Evolutionary conservation across 2,329 filamentous ascomycete species (phyloP), one percentile per base, ranked within the genome.

Genomic region (Fusarium sambucinum): DNA sequence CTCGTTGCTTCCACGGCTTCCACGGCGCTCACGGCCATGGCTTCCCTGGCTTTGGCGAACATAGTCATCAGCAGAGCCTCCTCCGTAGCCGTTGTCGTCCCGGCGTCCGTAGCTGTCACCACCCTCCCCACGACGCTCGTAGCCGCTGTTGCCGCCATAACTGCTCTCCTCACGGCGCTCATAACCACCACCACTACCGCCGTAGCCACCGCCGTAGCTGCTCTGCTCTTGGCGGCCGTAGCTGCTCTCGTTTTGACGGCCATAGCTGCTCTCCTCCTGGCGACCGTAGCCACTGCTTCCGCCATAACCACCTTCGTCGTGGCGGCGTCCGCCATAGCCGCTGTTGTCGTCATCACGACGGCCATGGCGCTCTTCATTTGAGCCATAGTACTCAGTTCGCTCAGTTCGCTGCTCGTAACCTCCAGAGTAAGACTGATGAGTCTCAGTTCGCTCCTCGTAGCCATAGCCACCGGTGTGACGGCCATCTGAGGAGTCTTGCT

Each of bases 391-490:
- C 55, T 86, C 84, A 21, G 79, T 82, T 30, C 82, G 81, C 77
- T 90, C 86, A 35, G 85, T 86, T 16, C 46, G 60, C 38, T 82
- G 85, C 68, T 87, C 81, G 64, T 87, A 89, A 8, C 87, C 85
- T 42, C 87, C 85, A 5, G 84, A 84, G 53, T 82, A 78, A 9
- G 77, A 80, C 19, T 83, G 82, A 12, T 81, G 83, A 10, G 84
- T 83, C 74, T 91, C 86, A 7, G 82, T 85, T 59, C 72, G 82
- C 74, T 90, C 83, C 73, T 90, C 81, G 69, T 88, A 90, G 40
- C 86, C 85, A 68, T 87, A 87, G 30, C 83, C 85, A 23, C 78
- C 77, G 23, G 81, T 79, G 9, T 76, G 75, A 30, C 78, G 74
- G 23, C 77, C 75, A 29, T 76, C 77, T 8, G 76, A 74, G 40